Conservation (phyloP, 345 rosid genomes). For the Corchorus olitorius region DNA sequence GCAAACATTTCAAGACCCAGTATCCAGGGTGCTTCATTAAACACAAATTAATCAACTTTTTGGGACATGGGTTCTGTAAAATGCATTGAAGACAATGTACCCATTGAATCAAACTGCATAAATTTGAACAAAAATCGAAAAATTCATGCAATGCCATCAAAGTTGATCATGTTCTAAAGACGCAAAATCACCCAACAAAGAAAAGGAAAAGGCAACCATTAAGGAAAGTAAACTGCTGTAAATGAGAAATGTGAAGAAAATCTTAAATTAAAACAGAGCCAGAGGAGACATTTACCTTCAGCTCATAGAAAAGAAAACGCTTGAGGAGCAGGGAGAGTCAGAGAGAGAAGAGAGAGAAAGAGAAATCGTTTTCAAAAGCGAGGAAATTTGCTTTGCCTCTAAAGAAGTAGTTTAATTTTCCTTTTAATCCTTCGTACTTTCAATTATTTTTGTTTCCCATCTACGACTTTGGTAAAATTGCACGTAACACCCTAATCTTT, state of each 20-base stretch:
- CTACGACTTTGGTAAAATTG: background rate
- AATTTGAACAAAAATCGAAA: background rate
- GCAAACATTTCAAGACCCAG: background rate
- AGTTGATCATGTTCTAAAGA: background rate
- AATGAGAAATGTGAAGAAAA: background rate
- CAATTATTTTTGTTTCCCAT: background rate
- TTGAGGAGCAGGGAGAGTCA: too few species aligned
- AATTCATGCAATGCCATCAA: background rate
- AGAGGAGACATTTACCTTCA: conserved; percentile 1
- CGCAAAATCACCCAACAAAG: background rate
- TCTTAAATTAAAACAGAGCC: background rate
- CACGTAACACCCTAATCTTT: background rate
- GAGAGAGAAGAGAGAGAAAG: too few species aligned
- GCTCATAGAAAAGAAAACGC: conserved; percentile 7
- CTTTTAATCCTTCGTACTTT: background rate
- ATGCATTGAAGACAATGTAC: background rate
- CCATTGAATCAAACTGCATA: background rate
- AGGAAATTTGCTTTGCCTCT: conserved; percentile 8
- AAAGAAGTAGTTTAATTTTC: conserved; percentile 7
- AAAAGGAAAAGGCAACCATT: background rate
- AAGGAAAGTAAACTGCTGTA: background rate
- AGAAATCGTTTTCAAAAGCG: conserved; percentile 10
- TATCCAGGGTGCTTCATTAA: background rate
- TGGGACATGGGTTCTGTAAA: background rate
- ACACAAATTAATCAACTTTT: conserved; percentile 13